phyloP scores from a whole-genome alignment of 129 eudicot species.

The Flaveria ramosissima region DNA sequence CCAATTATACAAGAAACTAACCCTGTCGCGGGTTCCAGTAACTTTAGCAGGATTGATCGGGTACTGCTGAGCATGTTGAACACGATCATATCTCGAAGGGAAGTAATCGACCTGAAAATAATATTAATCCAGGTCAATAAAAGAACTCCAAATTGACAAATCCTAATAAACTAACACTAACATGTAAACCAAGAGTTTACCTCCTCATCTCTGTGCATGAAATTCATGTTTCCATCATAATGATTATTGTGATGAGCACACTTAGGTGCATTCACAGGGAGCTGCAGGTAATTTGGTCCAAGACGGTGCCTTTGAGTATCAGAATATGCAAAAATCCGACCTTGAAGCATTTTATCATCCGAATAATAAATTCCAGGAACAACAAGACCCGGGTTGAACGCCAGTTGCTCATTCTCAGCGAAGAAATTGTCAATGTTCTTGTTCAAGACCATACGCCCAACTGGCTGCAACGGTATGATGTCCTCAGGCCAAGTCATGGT shows the following conservation, averaged over 20 bases:
- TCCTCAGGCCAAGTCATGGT: slow-evolving; percentile 87
- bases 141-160: background rate
- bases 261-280: slow-evolving; percentile 82
- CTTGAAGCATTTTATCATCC: slow-evolving; percentile 79
- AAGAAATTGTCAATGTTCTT: slow-evolving; percentile 85
- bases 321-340: slow-evolving; percentile 67
- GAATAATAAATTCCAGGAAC: slow-evolving; percentile 83
- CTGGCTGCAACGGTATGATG: slow-evolving; percentile 74
- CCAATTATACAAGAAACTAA: slow-evolving; percentile 26
- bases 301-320: slow-evolving; percentile 88
- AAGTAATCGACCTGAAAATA: slow-evolving; percentile 62
- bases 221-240: slow-evolving; percentile 77
- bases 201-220: slow-evolving; percentile 89
- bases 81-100: slow-evolving; percentile 77
- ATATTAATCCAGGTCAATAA: background rate
- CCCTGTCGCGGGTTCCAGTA: slow-evolving; percentile 74
- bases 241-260: slow-evolving; percentile 80
- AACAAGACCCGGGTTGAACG: slow-evolving; percentile 69
- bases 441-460: slow-evolving; percentile 78
- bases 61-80: slow-evolving; percentile 67
- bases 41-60: slow-evolving; percentile 58
- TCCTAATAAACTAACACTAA: background rate
- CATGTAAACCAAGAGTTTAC: slow-evolving; percentile 23
- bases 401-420: slow-evolving; percentile 73
- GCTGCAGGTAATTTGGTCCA: slow-evolving; percentile 77